These are phyloP conservation scores for Auricularia sp. DNA, from an alignment of 768 basidiomycete species.

Conservation along the genomic window DNA sequence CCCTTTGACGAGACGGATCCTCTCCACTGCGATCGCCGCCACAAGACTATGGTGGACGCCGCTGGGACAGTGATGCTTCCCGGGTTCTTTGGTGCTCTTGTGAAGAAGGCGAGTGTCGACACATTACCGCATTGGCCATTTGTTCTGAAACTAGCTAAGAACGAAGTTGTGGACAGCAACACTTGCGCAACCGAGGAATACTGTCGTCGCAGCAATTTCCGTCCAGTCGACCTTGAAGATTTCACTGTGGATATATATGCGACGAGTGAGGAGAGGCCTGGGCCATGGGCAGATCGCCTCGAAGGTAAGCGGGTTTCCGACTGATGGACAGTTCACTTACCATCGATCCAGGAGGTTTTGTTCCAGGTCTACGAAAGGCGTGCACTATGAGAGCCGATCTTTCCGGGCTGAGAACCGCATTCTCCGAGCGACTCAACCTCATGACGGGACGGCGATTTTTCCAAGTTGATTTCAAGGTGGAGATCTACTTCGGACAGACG, in stretches of 20 bases:
- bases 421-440: conserved; percentile 1
- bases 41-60: neutral
- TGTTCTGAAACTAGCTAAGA: neutral
- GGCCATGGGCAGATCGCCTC: neutral
- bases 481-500: conserved; percentile 5
- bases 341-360: neutral
- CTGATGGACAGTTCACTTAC: too few relatives aligned
- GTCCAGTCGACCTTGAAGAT: neutral
- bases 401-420: neutral
- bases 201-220: too few relatives aligned
- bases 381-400: conserved; percentile 8
- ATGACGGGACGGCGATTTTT: neutral
- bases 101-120: conserved; percentile 2
- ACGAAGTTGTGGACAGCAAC: neutral
- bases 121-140: neutral
- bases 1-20: conserved; percentile 1
- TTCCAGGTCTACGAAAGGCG: conserved; percentile 1
- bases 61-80: conserved; percentile 3
- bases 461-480: conserved; percentile 4
- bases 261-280: neutral
- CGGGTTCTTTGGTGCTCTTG: conserved; percentile 3
- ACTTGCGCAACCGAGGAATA: neutral
- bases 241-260: conserved; percentile 2
- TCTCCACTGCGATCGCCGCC: neutral
- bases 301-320: too few relatives aligned